Percentiles rank a stretch among this genome's conserved stretches.
Evolutionary conservation across 768 basidiomycete species (phyloP).

Genomic region (Hydnum rufescens): DNA sequence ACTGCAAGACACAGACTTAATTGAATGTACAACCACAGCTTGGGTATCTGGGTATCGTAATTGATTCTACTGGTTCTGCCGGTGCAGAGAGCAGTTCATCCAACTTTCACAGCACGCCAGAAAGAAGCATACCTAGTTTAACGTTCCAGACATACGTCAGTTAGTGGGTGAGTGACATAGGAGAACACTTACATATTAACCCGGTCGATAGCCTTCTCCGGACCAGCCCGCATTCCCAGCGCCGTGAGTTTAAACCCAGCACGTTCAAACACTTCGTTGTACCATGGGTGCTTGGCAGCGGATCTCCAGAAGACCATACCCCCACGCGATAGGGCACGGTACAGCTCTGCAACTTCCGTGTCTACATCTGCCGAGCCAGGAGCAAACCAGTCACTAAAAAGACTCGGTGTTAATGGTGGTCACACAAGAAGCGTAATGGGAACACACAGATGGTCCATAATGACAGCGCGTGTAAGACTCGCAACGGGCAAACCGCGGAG

Average conservation of each 20-base stretch:
- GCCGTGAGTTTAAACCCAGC: conserved; percentile 27
- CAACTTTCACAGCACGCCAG: neutral
- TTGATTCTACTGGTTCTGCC: no score
- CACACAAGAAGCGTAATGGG: neutral
- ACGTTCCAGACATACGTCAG: neutral
- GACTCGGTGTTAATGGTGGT: conserved; percentile 11
- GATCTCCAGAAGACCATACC: conserved; percentile 50
- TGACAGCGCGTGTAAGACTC: conserved; percentile 39
- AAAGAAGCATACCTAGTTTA: conserved; percentile 1
- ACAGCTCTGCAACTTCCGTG: conserved; percentile 35
- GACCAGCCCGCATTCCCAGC: neutral
- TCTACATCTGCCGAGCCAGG: conserved; percentile 30
- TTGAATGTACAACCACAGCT: no score
- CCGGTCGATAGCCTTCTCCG: neutral
- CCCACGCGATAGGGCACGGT: conserved; percentile 33
- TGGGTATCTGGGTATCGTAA: no score
- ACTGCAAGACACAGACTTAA: neutral
- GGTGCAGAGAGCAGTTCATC: neutral
- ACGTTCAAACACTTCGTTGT: conserved; percentile 32
- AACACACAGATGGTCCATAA: conserved; percentile 44
- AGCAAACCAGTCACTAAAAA: conserved; percentile 28
- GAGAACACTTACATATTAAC: conserved; percentile 3
- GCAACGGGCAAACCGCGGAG: conserved; percentile 24
- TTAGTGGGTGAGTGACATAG: neutral
- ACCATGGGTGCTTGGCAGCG: conserved; percentile 47